Percentiles rank a stretch among this genome's conserved stretches.
phyloP scores from a whole-genome alignment of 2,329 filamentous ascomycete species.

The Fusarium sp. region DNA sequence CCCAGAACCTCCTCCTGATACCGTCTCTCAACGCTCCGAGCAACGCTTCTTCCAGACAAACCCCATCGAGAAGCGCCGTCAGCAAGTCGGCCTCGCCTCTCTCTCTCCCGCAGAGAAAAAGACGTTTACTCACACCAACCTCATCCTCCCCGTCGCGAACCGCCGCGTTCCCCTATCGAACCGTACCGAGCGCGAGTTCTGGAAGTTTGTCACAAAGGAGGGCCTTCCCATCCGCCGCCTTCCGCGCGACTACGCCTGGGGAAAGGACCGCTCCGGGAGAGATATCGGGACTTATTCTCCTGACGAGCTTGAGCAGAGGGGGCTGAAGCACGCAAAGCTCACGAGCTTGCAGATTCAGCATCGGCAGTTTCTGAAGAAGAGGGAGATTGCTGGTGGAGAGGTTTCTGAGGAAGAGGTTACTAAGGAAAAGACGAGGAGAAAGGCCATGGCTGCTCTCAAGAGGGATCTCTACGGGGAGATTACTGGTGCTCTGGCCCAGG shows the following conservation, averaged over 20 bases:
- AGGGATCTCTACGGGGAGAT: constrained; percentile 66
- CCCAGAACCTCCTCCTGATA: constrained; percentile 54
- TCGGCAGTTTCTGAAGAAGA: constrained; percentile 56
- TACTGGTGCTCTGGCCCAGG: constrained; percentile 62
- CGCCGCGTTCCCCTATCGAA: constrained; percentile 51
- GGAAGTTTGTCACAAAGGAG: constrained; percentile 67
- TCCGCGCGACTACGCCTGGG: constrained; percentile 59
- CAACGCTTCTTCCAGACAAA: constrained; percentile 64
- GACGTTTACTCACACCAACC: constrained; percentile 60
- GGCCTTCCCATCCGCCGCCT: constrained; percentile 62
- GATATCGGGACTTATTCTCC: constrained; percentile 62
- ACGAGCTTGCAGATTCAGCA: constrained; percentile 59
- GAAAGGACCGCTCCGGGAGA: constrained; percentile 62
- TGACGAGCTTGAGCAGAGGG: constrained; percentile 59
- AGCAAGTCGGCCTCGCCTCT: constrained; percentile 58
- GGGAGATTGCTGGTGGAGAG: constrained; percentile 45
- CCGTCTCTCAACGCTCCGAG: constrained; percentile 61
- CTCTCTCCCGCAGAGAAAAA: constrained; percentile 62
- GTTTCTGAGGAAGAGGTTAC: constrained; percentile 54
- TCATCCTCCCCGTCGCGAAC: constrained; percentile 57
- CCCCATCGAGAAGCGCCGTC: constrained; percentile 59
- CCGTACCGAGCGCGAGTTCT: constrained; percentile 68
- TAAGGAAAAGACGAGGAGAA: constrained; percentile 60
- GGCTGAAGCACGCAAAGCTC: constrained; percentile 56
- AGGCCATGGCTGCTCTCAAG: constrained; percentile 63